Evolutionary conservation across 805 yeast species (phyloP).

Genomic region (Lipomyces orientalis): DNA sequence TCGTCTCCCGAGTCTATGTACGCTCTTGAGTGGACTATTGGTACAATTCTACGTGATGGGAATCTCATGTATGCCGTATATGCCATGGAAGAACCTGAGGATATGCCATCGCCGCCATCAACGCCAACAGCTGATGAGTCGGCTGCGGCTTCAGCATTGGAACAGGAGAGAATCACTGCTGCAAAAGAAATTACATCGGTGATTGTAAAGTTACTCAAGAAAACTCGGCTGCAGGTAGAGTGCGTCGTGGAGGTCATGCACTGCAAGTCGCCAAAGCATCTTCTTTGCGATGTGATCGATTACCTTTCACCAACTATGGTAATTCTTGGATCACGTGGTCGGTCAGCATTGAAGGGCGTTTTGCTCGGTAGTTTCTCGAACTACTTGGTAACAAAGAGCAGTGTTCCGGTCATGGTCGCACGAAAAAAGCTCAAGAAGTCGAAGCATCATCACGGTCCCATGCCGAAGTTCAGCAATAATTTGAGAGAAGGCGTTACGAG

Average conservation of each 20-base stretch:
- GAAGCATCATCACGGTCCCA: constrained; percentile 56
- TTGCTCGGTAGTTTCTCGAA: constrained; percentile 74
- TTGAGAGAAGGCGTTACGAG: constrained; percentile 39
- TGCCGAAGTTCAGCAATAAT: constrained; percentile 50
- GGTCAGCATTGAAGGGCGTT: constrained; percentile 73
- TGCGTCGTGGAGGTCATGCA: constrained; percentile 75
- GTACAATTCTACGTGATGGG: constrained; percentile 81
- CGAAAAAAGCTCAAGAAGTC: constrained; percentile 72
- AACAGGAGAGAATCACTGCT: constrained; percentile 48
- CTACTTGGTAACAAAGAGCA: constrained; percentile 70
- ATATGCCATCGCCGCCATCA: constrained; percentile 11
- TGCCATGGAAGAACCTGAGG: constrained; percentile 47
- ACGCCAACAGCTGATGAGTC: constrained; percentile 8
- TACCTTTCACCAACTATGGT: constrained; percentile 75
- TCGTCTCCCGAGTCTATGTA: constrained; percentile 80
- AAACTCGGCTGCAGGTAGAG: constrained; percentile 74
- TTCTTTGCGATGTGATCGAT: constrained; percentile 71
- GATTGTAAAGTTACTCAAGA: constrained; percentile 55
- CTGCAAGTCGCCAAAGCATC: constrained; percentile 75
- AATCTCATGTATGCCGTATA: constrained; percentile 74
- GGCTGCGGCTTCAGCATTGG: constrained; percentile 42
- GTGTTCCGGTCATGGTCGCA: constrained; percentile 83
- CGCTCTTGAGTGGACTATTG: constrained; percentile 88
- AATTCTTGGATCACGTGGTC: constrained; percentile 77
- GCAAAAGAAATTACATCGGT: constrained; percentile 51